Percentiles rank a stretch among this genome's conserved stretches.
These are phyloP conservation scores for Solanum clarkiae DNA, from an alignment of 257 asterid genomes.

Conservation along the genomic window DNA sequence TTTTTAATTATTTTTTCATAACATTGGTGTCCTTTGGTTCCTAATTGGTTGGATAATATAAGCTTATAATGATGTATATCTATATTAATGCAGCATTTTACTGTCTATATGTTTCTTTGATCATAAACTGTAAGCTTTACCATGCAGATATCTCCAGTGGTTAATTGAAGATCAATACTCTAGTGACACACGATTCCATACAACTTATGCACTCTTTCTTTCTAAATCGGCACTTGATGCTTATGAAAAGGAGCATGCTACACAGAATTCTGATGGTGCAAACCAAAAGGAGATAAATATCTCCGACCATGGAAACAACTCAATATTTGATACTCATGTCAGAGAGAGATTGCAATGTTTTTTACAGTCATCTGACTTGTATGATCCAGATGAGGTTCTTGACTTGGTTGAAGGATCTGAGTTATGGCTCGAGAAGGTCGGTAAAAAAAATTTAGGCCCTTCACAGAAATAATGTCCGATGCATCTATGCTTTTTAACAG, in stretches of 20 bases:
- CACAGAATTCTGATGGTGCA: slow-evolving; percentile 21
- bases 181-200: slow-evolving; percentile 68
- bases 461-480: neutral
- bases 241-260: slow-evolving; percentile 34
- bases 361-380: slow-evolving; percentile 77
- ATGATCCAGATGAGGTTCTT: slow-evolving; percentile 83
- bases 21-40: neutral
- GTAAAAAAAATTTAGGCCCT: neutral
- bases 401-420: slow-evolving; percentile 83
- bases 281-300: slow-evolving; percentile 15
- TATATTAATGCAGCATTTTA: neutral
- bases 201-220: slow-evolving; percentile 76
- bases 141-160: slow-evolving; percentile 93
- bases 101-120: neutral
- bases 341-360: slow-evolving; percentile 82
- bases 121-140: neutral
- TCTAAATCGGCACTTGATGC: slow-evolving; percentile 77
- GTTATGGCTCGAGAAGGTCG: slow-evolving; percentile 92
- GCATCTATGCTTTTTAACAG: neutral
- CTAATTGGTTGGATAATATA: neutral
- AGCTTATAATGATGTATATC: neutral
- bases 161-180: slow-evolving; percentile 87
- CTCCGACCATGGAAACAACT: slow-evolving; percentile 22
- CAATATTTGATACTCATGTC: slow-evolving; percentile 64
- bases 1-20: neutral